These are phyloP conservation scores for Botrytis byssoidea DNA, from an alignment of 2,329 filamentous ascomycete genomes.

Conservation along the genomic window DNA sequence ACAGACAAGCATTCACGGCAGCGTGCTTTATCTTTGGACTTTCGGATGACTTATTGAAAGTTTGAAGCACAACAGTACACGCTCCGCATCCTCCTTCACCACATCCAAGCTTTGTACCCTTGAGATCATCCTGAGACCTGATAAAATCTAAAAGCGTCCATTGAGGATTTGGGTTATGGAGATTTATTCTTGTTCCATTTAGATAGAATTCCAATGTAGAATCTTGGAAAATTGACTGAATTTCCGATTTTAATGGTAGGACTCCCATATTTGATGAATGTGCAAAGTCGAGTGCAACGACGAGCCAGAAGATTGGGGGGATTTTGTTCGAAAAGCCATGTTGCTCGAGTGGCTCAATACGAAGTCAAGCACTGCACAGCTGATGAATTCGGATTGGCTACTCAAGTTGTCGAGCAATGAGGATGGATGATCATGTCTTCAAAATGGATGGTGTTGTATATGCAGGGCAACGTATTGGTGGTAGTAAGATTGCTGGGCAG, in stretches of 20 bases:
- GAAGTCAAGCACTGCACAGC: neutral
- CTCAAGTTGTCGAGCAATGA: neutral
- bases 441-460: neutral
- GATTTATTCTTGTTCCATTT: slow-evolving; percentile 81
- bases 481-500: neutral
- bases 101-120: slow-evolving; percentile 92
- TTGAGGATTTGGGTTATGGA: slow-evolving; percentile 88
- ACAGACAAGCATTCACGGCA: slow-evolving; percentile 87
- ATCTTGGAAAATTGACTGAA: slow-evolving; percentile 29
- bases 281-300: neutral
- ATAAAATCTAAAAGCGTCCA: slow-evolving; percentile 89
- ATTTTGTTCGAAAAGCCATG: neutral
- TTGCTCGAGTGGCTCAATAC: neutral
- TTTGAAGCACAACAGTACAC: slow-evolving; percentile 91
- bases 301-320: neutral
- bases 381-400: neutral
- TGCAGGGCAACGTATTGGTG: neutral
- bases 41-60: slow-evolving; percentile 60
- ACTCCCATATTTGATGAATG: slow-evolving; percentile 22
- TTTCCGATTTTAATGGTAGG: slow-evolving; percentile 25
- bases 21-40: slow-evolving; percentile 80
- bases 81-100: slow-evolving; percentile 94
- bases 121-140: slow-evolving; percentile 72
- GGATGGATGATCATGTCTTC: neutral
- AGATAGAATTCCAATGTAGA: slow-evolving; percentile 80